Percentiles rank a stretch among this genome's conserved stretches.
Evolutionary conservation across 768 basidiomycete genomes (phyloP).

Genomic region (Xerocomus spinulosus): DNA sequence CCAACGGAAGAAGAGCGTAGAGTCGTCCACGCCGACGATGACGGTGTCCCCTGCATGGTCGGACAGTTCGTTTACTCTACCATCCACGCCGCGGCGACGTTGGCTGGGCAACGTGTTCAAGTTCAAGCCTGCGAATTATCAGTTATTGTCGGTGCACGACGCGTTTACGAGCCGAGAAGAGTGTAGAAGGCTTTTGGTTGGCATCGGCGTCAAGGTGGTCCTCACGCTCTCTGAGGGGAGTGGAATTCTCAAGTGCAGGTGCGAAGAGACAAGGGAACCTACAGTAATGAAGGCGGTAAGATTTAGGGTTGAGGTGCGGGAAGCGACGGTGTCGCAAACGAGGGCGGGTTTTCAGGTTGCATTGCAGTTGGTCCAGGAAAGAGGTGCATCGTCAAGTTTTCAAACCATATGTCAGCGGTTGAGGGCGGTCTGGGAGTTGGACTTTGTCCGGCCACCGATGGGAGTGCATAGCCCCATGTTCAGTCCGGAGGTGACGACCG

Average conservation of each 20-base stretch:
- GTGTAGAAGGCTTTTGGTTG: slow-evolving; percentile 68
- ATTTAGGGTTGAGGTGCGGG: slow-evolving; percentile 77
- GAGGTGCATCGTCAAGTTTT: slow-evolving; percentile 80
- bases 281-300: slow-evolving; percentile 62
- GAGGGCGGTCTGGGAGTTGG: slow-evolving; percentile 66
- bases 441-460: slow-evolving; percentile 29
- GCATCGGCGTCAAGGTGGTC: slow-evolving; percentile 63
- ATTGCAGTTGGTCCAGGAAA: slow-evolving; percentile 74
- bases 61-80: slow-evolving; percentile 42
- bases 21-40: slow-evolving; percentile 14
- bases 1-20: slow-evolving; percentile 20
- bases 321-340: slow-evolving; percentile 36
- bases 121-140: slow-evolving; percentile 63
- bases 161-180: slow-evolving; percentile 64
- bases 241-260: slow-evolving; percentile 70
- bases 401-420: slow-evolving; percentile 67
- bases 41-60: slow-evolving; percentile 41
- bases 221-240: slow-evolving; percentile 60
- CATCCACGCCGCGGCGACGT: slow-evolving; percentile 47
- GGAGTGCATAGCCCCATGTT: slow-evolving; percentile 18
- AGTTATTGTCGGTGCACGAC: slow-evolving; percentile 55
- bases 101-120: slow-evolving; percentile 92
- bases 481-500: slow-evolving; percentile 29
- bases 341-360: slow-evolving; percentile 50
- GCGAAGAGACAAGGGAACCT: slow-evolving; percentile 61